Base-by-base conservation (phyloP, 345 rosid genomes). In the Iberis pinnata region DNA sequence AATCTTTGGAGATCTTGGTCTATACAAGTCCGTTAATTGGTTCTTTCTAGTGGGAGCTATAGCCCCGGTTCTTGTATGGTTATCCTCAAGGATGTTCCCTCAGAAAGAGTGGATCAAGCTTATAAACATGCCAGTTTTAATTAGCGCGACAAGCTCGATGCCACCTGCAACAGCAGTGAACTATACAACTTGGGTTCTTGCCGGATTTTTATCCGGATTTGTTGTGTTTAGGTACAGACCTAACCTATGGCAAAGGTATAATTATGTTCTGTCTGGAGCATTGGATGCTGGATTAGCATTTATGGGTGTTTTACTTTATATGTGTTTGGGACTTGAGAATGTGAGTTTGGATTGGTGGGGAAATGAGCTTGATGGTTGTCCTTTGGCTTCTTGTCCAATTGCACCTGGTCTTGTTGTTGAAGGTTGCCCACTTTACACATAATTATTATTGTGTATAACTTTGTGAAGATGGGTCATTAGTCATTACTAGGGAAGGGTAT, bases 81-180 rank as follows among this genome's bases (percentile, higher is more conserved):
- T 77, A 49, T 95, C 85, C 8, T 63, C 92, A 20, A 88, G 73
- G 75, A 80, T 74, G 17, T 92, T 81, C 59, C 98, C 94, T 2
- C 14, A 54, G 33, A 85, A 81, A 65, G 88, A 81, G 20, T 88
- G 98, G 98, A 88, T 92, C 16, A 64, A 67, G 15, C 95, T 92
- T 43, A 75, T 92, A 38, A 85, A 88, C 76, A 85, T 92, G 95
- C 98, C 95, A 0, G 94, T 92, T 18, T 49, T 92, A 49, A 77
- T 92, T 0, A 86, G 95, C 0, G 97, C 97, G 0, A 85, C 86
- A 9, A 84, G 94, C 29, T 67, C 39, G 33, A 92, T 92, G 98
- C 98, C 97, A 6, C 97, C 98, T 0, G 98, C 98, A 0, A 88
- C 98, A n/a, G 98, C 97, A 0, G 98, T 92, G 17, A 92, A 88